phyloP scores from a whole-genome alignment of 108 stramenopile species.

The Skeletonema costatum region DNA sequence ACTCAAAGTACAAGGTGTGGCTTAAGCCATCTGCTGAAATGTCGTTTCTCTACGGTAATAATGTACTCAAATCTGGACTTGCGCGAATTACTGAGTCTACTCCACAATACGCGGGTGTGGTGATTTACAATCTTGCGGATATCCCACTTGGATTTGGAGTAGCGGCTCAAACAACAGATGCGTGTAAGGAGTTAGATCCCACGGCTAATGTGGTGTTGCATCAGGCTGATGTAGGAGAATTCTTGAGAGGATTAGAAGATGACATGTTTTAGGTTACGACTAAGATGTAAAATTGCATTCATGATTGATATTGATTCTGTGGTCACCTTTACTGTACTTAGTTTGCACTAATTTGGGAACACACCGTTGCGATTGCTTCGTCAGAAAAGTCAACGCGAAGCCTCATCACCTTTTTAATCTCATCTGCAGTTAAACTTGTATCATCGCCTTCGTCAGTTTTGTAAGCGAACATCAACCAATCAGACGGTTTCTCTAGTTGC shows the following conservation, averaged over 20 bases:
- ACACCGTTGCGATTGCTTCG: constrained; percentile 47
- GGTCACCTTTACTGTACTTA: background rate
- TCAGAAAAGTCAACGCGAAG: constrained; percentile 74
- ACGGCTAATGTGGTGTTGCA: constrained; percentile 97
- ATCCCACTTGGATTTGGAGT: constrained; percentile 98
- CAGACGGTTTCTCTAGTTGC: constrained; percentile 81
- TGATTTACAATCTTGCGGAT: constrained; percentile 95
- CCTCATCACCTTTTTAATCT: constrained; percentile 56
- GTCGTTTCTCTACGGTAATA: constrained; percentile 98
- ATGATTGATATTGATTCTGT: background rate
- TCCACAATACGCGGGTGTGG: constrained; percentile 97
- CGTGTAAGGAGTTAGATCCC: constrained; percentile 92
- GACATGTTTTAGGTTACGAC: constrained; percentile 70
- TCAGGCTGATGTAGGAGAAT: constrained; percentile 99
- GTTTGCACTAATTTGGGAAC: constrained; percentile 27
- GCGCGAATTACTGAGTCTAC: constrained; percentile 96
- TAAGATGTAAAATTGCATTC: background rate
- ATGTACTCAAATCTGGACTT: constrained; percentile 94
- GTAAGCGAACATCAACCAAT: constrained; percentile 64
- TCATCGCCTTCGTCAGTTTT: constrained; percentile 35
- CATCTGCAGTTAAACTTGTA: constrained; percentile 56
- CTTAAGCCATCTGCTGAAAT: constrained; percentile 98
- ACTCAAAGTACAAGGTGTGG: constrained; percentile 99
- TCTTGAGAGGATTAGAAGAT: constrained; percentile 94
- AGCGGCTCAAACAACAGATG: constrained; percentile 95